phyloP scores from a whole-genome alignment of 2,329 filamentous ascomycete genomes.

The Phaeoacremonium minimum region DNA sequence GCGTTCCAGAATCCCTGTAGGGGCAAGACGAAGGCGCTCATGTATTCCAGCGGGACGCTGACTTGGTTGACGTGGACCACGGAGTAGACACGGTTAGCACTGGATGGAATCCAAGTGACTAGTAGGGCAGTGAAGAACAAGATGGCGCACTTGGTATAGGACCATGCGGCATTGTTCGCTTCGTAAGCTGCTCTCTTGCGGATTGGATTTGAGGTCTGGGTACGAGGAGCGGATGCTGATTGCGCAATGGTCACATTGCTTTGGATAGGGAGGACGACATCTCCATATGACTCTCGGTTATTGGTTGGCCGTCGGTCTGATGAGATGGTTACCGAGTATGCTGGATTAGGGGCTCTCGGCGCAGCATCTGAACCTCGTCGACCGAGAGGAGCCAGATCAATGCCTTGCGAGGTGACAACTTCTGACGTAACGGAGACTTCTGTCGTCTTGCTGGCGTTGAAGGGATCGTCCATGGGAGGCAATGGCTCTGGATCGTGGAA shows the following conservation, averaged over 20 bases:
- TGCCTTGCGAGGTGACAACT: slow-evolving; percentile 22
- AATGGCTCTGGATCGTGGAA: slow-evolving; percentile 36
- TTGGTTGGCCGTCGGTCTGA: too few relatives aligned
- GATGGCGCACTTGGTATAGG: slow-evolving; percentile 66
- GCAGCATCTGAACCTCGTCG: slow-evolving; percentile 14
- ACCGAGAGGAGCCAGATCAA: slow-evolving; percentile 26
- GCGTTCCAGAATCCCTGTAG: slow-evolving; percentile 85
- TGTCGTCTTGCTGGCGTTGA: slow-evolving; percentile 50
- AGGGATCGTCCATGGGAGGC: slow-evolving; percentile 34
- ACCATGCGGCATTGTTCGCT: slow-evolving; percentile 60
- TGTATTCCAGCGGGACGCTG: slow-evolving; percentile 59
- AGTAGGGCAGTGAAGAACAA: slow-evolving; percentile 69
- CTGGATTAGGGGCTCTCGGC: slow-evolving; percentile 3
- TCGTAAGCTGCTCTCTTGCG: slow-evolving; percentile 37
- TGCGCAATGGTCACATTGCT: slow-evolving; percentile 13
- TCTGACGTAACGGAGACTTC: slow-evolving; percentile 62
- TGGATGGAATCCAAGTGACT: slow-evolving; percentile 74
- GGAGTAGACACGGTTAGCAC: slow-evolving; percentile 71
- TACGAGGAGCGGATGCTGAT: slow-evolving; percentile 10
- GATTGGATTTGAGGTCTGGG: slow-evolving; percentile 17
- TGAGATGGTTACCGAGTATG: slow-evolving; percentile 49
- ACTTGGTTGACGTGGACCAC: slow-evolving; percentile 51
- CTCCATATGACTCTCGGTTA: slow-evolving; percentile 15
- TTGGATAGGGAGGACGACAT: slow-evolving; percentile 21
- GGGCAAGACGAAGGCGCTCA: slow-evolving; percentile 70